Evolutionary conservation across 192 early-diverging fungal species (phyloP).

Genomic region (Coemansia sp.): DNA sequence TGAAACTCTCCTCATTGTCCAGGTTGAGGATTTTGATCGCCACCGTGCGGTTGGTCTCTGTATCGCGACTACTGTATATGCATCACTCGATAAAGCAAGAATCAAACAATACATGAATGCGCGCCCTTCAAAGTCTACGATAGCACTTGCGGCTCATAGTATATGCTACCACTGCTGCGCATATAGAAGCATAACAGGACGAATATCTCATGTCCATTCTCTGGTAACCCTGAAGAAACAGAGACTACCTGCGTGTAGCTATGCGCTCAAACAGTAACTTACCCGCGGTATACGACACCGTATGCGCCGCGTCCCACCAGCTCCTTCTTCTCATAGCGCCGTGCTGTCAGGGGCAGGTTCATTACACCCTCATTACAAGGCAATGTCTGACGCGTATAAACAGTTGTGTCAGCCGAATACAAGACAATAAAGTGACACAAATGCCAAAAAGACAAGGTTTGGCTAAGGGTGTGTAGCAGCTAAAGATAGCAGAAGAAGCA

Average conservation of each 20-base stretch:
- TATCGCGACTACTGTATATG: slow-evolving; percentile 55
- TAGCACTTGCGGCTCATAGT: background rate
- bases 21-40: slow-evolving; percentile 98
- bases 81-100: background rate
- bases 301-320: slow-evolving; percentile 53
- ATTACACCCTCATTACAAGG: slow-evolving; percentile 42
- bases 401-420: background rate
- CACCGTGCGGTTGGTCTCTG: slow-evolving; percentile 72
- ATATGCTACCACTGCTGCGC: background rate
- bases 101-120: background rate
- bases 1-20: slow-evolving; percentile 95
- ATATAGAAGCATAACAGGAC: background rate
- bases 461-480: background rate
- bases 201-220: background rate
- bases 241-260: background rate
- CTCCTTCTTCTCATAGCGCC: slow-evolving; percentile 52
- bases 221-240: background rate
- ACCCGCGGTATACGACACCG: slow-evolving; percentile 53
- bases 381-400: background rate
- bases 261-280: slow-evolving; percentile 5
- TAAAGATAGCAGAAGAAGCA: background rate
- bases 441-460: background rate
- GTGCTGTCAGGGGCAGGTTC: slow-evolving; percentile 45
- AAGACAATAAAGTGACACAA: background rate
- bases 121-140: background rate